phyloP scores from a whole-genome alignment of 208 protist species.

The Trypanosoma cruzi region DNA sequence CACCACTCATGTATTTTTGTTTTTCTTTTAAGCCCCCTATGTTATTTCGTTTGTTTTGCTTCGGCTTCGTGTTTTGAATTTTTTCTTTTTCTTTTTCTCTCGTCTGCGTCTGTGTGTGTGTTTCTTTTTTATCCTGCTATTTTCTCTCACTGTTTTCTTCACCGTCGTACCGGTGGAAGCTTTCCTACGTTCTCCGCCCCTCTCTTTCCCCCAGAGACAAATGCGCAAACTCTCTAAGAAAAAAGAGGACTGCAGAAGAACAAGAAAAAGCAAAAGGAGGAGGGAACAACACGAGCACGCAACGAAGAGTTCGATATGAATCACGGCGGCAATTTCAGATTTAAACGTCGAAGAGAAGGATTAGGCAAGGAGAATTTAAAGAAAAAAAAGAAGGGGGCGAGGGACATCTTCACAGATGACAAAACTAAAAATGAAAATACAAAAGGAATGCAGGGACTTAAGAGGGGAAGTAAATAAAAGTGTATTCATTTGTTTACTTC shows the following conservation, averaged over 20 bases:
- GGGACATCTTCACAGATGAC: neutral
- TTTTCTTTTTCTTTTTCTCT: neutral
- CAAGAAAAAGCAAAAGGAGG: neutral
- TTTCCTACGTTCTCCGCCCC: neutral
- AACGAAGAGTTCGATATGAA: no score
- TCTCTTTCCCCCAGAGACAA: neutral
- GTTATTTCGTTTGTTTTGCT: neutral
- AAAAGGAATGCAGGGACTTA: constrained; percentile 7
- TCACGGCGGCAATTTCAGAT: no score
- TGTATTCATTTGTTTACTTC: neutral
- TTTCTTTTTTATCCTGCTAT: neutral
- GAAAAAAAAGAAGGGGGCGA: constrained; percentile 21
- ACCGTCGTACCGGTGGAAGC: neutral
- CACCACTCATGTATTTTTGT: constrained; percentile 37
- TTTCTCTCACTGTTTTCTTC: neutral
- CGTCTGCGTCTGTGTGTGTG: no score
- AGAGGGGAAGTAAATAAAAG: constrained; percentile 9
- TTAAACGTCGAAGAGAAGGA: neutral
- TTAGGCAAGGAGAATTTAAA: neutral
- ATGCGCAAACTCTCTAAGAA: neutral
- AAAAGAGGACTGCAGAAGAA: neutral
- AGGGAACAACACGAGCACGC: neutral
- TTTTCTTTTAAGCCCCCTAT: neutral
- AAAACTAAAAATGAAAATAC: constrained; percentile 7
- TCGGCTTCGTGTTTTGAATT: neutral